These are phyloP conservation scores for Psilocybe mexicana DNA, from an alignment of 1,284 basidiomycete species.

Conservation along the genomic window DNA sequence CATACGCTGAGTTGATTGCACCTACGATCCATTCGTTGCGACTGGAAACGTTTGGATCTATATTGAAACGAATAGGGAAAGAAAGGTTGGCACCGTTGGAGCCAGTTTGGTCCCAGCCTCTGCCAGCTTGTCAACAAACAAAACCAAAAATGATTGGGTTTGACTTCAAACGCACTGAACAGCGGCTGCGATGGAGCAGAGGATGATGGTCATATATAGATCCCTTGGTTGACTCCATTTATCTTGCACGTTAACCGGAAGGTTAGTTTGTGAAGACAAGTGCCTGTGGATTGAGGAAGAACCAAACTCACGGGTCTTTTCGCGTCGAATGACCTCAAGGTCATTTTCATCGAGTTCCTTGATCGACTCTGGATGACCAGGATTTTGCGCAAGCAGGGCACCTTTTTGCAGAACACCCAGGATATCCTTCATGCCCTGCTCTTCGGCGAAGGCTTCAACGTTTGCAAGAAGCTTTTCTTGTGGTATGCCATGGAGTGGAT, in stretches of 20 bases:
- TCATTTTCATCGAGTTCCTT: constrained; percentile 51
- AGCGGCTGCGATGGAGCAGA: constrained; percentile 56
- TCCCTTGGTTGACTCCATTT: constrained; percentile 51
- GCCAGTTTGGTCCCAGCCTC: constrained; percentile 60
- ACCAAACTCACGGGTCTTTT: constrained; percentile 43
- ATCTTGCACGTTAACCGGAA: constrained; percentile 30
- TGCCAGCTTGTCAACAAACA: background rate
- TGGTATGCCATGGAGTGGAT: constrained; percentile 49
- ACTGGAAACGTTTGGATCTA: constrained; percentile 23
- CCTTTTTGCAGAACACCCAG: constrained; percentile 45
- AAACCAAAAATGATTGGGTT: background rate
- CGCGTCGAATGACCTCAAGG: constrained; percentile 39
- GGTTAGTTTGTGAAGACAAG: background rate
- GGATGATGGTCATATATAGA: constrained; percentile 51
- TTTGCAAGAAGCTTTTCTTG: constrained; percentile 41
- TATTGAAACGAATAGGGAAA: constrained; percentile 56
- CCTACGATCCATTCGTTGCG: constrained; percentile 46
- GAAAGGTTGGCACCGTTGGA: constrained; percentile 62
- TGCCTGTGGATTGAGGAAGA: background rate
- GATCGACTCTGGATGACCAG: constrained; percentile 46
- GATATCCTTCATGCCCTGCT: constrained; percentile 44
- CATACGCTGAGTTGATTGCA: constrained; percentile 40
- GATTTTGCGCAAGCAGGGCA: constrained; percentile 57
- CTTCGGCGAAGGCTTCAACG: constrained; percentile 44
- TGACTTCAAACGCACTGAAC: constrained; percentile 43